Percentiles rank a stretch among this genome's conserved stretches.
These are phyloP conservation scores for Sordariomycetes sp. DNA, from an alignment of 2,329 filamentous ascomycete species.

Conservation along the genomic window DNA sequence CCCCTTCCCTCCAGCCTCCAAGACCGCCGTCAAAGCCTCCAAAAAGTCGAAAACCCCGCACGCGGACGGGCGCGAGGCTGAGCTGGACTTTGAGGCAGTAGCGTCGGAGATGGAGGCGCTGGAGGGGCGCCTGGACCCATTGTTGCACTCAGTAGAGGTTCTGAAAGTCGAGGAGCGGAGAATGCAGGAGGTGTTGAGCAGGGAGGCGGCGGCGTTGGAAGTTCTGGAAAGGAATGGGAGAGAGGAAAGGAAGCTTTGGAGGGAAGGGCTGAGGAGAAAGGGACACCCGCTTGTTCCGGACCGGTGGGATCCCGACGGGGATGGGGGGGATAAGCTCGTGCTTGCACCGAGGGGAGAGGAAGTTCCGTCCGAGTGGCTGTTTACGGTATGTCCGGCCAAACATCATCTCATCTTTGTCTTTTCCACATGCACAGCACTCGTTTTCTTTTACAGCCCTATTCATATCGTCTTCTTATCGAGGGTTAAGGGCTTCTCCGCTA, in stretches of 20 bases:
- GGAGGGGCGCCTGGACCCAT: conserved; percentile 46
- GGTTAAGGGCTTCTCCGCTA: background rate
- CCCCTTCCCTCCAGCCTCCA: conserved; percentile 48
- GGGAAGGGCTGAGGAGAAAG: conserved; percentile 31
- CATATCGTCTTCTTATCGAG: background rate
- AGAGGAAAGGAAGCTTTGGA: conserved; percentile 36
- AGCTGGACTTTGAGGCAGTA: conserved; percentile 54
- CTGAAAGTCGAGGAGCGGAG: conserved; percentile 42
- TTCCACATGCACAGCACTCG: background rate
- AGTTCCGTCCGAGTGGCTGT: conserved; percentile 10
- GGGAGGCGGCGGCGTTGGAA: conserved; percentile 34
- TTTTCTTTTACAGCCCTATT: background rate
- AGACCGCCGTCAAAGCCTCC: conserved; percentile 8
- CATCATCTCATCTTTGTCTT: background rate
- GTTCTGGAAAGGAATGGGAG: conserved; percentile 42
- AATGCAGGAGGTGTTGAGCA: conserved; percentile 40
- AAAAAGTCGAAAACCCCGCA: conserved; percentile 9
- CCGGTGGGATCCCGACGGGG: conserved; percentile 1
- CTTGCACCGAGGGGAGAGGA: conserved; percentile 25
- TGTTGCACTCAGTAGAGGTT: conserved; percentile 48
- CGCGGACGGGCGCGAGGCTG: conserved; percentile 34
- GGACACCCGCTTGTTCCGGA: conserved; percentile 11
- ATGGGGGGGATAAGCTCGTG: conserved; percentile 15
- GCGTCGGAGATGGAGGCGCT: conserved; percentile 43
- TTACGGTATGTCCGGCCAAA: conserved; percentile 14